phyloP scores from a whole-genome alignment of 805 yeast species.

The Wickerhamomyces alni region DNA sequence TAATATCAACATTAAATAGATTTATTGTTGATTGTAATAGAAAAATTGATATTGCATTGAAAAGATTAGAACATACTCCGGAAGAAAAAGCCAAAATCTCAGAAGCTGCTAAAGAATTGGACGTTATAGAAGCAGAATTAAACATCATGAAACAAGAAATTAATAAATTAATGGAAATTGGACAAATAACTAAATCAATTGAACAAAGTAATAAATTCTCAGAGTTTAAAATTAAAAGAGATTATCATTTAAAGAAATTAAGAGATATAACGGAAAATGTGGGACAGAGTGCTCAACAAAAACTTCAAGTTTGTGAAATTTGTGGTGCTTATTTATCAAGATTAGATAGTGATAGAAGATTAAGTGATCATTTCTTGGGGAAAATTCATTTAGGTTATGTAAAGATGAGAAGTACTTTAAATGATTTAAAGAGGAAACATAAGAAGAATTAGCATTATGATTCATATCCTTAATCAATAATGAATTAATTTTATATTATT shows the following conservation, averaged over 20 bases:
- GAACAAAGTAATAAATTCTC: conserved; percentile 42
- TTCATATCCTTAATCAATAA: no score
- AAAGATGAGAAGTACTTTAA: conserved; percentile 48
- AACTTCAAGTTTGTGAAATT: conserved; percentile 80
- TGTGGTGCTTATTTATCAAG: conserved; percentile 88
- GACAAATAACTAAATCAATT: conserved; percentile 46
- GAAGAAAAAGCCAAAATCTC: conserved; percentile 63
- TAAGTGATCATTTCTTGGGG: conserved; percentile 88
- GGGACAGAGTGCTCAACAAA: conserved; percentile 85
- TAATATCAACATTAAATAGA: conserved; percentile 39
- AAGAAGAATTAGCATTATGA: neutral
- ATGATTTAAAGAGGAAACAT: conserved; percentile 15
- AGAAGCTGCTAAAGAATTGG: conserved; percentile 49
- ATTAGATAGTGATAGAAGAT: conserved; percentile 78
- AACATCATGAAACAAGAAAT: conserved; percentile 66
- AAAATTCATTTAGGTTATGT: conserved; percentile 82
- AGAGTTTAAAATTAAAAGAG: conserved; percentile 42
- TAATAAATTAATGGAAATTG: conserved; percentile 40
- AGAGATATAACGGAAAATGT: conserved; percentile 60
- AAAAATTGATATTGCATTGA: conserved; percentile 55
- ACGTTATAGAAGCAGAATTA: conserved; percentile 53
- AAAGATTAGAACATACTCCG: conserved; percentile 63
- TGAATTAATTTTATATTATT: no score
- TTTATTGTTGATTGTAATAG: conserved; percentile 64
- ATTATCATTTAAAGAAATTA: conserved; percentile 47